These are phyloP conservation scores for Cyberlindnera maritima DNA, from an alignment of 805 yeast genomes.

Conservation along the genomic window DNA sequence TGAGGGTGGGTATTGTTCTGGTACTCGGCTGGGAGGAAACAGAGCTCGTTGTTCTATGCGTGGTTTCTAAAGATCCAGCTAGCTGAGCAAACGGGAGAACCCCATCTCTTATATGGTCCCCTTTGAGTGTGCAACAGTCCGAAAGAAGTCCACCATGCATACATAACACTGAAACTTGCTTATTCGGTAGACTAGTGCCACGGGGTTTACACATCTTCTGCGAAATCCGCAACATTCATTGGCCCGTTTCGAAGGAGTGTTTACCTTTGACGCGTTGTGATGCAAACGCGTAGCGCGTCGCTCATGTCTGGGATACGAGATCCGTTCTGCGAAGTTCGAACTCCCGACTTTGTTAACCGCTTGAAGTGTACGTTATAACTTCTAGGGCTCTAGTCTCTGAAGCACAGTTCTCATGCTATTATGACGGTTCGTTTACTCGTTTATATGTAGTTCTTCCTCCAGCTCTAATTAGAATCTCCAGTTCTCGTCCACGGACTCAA, in stretches of 20 bases:
- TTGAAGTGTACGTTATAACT: too few species aligned
- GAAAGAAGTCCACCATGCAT: not conserved
- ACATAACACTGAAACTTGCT: not conserved
- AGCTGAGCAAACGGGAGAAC: too few species aligned
- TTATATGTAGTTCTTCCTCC: not conserved
- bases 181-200: not conserved
- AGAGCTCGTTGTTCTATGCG: too few species aligned
- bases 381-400: not conserved
- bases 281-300: not conserved
- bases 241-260: not conserved
- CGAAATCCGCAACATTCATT: not conserved
- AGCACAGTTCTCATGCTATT: too few species aligned
- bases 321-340: too few species aligned
- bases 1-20: not conserved
- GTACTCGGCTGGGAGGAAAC: too few species aligned
- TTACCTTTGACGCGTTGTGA: not conserved
- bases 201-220: not conserved
- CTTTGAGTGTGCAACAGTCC: too few species aligned
- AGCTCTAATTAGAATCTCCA: slow-evolving; percentile 67
- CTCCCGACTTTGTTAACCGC: too few species aligned
- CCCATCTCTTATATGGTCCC: too few species aligned
- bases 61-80: too few species aligned
- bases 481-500: slow-evolving; percentile 81
- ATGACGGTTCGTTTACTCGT: slow-evolving; percentile 1
- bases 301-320: not conserved